Base-by-base conservation (phyloP, 768 basidiomycete species). In the Cyathus striatus region DNA sequence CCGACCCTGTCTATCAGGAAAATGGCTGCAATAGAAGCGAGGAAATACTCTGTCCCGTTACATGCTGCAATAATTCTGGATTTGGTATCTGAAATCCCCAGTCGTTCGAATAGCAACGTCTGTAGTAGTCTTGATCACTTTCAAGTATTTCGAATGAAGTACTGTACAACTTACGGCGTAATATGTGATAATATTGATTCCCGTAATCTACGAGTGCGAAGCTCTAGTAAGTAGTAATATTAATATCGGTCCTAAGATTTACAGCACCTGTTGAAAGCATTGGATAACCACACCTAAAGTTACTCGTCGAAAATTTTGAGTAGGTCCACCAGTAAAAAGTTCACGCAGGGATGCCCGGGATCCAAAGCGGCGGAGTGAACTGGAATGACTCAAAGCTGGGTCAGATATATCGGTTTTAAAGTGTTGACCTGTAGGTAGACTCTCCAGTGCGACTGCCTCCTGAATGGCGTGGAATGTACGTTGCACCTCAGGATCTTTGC, bases 1-100 rank as follows among this genome's bases (percentile, higher is more conserved):
- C 86, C 87, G 49, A 86, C 71, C 21, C 76, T 73, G 52, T 90
- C 87, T 46, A 89, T 81, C 48, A 83, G 69, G 54, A 69, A 73
- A 55, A 90, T 83, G 14, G 83, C 84, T 45, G 85, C 62, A 23
- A 86, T 70, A 24, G 85, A 87, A 42, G 83, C 81, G 43, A 84
- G 69, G 50, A 81, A 79, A 50, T 84, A 81, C 66, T 86, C 81
- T 33, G 85, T 81, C 49, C 79, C 80, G 49, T 83, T 85, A 42
- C 77, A 79, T 37, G 83, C 79, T 14, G 79, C 74, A 45, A 81
- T 75, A 40, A 83, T 74, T 33, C 79, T 72, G 1, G 79, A 78
- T 37, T 78, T 76, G 23, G 72, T 68, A 47, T 79, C 73, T 21
- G 67, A 68, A 17, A 83, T 66, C 16, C 79, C 80, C n/a, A 83